Conservation (phyloP, 169 alveolate genomes). For the Miamiensis avidus region DNA sequence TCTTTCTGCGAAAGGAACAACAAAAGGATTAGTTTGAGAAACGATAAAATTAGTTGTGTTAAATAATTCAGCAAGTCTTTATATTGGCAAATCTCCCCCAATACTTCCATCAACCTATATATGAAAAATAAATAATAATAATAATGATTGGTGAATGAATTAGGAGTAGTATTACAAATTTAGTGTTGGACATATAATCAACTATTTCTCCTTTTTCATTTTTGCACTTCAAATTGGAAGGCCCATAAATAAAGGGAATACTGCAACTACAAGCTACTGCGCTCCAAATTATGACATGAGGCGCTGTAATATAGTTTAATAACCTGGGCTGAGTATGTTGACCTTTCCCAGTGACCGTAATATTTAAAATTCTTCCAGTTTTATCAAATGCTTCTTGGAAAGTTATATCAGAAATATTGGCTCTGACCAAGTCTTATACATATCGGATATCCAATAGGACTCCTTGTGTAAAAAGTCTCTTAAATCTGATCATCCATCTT, state of each 20-base stretch:
- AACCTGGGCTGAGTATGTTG: slow-evolving; percentile 44
- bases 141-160: too few relatives aligned
- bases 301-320: slow-evolving; percentile 71
- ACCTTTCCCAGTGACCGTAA: slow-evolving; percentile 53
- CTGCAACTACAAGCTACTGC: slow-evolving; percentile 69
- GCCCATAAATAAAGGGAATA: slow-evolving; percentile 65
- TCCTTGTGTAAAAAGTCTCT: slow-evolving; percentile 13
- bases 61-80: slow-evolving; percentile 64
- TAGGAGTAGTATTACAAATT: not conserved
- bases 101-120: slow-evolving; percentile 64
- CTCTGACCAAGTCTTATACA: slow-evolving; percentile 15
- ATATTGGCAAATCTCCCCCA: slow-evolving; percentile 71
- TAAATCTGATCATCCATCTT: not conserved
- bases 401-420: slow-evolving; percentile 61
- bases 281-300: slow-evolving; percentile 62
- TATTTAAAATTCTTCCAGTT: slow-evolving; percentile 61
- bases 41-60: slow-evolving; percentile 72
- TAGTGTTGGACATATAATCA: not conserved
- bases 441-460: not conserved
- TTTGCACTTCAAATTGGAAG: slow-evolving; percentile 65
- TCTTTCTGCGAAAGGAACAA: slow-evolving; percentile 56
- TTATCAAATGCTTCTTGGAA: slow-evolving; percentile 71
- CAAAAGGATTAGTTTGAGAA: slow-evolving; percentile 65
- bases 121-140: slow-evolving; percentile 20
- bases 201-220: slow-evolving; percentile 52